phyloP scores from a whole-genome alignment of 2,329 filamentous ascomycete species.

The Penicillium occitanis region DNA sequence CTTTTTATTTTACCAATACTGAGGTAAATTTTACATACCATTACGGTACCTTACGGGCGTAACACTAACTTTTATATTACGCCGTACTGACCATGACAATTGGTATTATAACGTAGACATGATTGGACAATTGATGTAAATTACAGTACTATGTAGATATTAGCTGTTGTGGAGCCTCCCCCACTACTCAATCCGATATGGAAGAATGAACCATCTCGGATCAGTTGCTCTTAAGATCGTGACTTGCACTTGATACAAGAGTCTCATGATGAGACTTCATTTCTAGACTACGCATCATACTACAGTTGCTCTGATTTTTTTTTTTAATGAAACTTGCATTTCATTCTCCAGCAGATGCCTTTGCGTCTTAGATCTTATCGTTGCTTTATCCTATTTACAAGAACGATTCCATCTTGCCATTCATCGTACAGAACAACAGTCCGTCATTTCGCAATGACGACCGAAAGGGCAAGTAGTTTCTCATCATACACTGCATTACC shows the following conservation, averaged over 20 bases:
- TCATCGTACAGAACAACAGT: background rate
- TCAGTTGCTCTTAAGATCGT: background rate
- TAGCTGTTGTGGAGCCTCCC: background rate
- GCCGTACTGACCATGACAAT: background rate
- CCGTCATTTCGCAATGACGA: background rate
- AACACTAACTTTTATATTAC: background rate
- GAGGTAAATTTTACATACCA: too few relatives aligned
- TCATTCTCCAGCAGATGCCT: background rate
- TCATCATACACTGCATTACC: too few relatives aligned
- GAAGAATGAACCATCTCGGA: background rate
- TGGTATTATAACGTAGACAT: background rate
- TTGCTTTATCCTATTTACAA: background rate
- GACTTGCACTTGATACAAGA: background rate
- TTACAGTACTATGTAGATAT: background rate
- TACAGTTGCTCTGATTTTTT: background rate
- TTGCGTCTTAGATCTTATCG: background rate
- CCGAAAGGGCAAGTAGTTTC: background rate
- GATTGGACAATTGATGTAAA: background rate
- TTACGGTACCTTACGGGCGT: background rate
- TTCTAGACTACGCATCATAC: background rate
- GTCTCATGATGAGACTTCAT: background rate
- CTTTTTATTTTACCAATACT: background rate
- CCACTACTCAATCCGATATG: background rate
- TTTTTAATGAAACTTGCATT: background rate
- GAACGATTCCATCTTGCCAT: background rate